A percentile compares a stretch with the other conserved stretches of the same genome.
Evolutionary conservation across 192 early-diverging fungal genomes (phyloP).

Genomic region (Polychytrium aggregatum): DNA sequence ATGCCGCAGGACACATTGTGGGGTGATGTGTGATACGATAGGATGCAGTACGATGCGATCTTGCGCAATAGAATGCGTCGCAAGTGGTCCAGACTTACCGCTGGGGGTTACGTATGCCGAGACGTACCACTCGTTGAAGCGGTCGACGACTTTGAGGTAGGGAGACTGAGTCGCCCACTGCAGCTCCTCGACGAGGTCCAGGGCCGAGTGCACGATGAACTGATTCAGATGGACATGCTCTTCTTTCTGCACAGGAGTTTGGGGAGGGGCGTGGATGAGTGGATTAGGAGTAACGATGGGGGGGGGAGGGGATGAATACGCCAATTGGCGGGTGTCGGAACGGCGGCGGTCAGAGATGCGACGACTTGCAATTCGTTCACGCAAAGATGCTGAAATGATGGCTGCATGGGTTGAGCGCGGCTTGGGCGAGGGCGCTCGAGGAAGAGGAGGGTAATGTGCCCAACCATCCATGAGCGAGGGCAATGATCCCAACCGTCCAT

Average conservation of each 20-base stretch:
- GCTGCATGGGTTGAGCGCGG: too few relatives aligned
- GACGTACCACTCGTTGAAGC: constrained; percentile 88
- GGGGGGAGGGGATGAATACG: background rate
- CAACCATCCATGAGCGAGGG: too few relatives aligned
- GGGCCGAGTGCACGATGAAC: constrained; percentile 91
- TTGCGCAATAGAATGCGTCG: too few relatives aligned
- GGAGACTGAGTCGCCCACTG: constrained; percentile 78
- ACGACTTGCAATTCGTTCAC: too few relatives aligned
- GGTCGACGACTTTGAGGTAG: constrained; percentile 90
- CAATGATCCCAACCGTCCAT: too few relatives aligned
- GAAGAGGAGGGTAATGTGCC: too few relatives aligned
- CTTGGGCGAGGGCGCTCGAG: too few relatives aligned
- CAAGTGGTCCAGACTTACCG: constrained; percentile 49
- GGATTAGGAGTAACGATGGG: background rate
- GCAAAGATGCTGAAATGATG: too few relatives aligned
- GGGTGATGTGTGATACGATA: too few relatives aligned
- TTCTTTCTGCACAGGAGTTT: constrained; percentile 48
- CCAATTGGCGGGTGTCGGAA: background rate
- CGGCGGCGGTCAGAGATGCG: background rate
- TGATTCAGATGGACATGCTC: constrained; percentile 87
- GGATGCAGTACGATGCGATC: too few relatives aligned
- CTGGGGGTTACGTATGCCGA: constrained; percentile 86
- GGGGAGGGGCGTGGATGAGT: background rate
- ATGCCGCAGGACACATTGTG: too few relatives aligned
- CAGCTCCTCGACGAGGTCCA: constrained; percentile 94